A percentile compares a stretch with the other conserved stretches of the same genome.
These are phyloP conservation scores for Amauroascus verrucosus DNA, from an alignment of 2,329 filamentous ascomycete genomes.

Conservation along the genomic window DNA sequence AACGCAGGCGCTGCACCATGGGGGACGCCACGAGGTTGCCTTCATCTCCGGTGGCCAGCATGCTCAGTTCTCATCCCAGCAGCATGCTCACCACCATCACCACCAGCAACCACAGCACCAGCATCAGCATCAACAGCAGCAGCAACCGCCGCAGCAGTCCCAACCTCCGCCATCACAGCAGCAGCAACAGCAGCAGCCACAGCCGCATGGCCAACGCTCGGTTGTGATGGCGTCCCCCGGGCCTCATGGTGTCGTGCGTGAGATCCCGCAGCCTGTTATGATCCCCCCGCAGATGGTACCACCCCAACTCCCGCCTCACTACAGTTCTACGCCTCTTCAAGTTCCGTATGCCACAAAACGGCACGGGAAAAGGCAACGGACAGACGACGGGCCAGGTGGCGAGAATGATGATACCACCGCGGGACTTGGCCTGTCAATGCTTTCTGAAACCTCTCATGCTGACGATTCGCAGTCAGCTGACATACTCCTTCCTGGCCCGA, in stretches of 20 bases:
- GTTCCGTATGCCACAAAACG: constrained; percentile 22
- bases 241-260: constrained; percentile 24
- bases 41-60: constrained; percentile 27
- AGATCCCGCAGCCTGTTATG: constrained; percentile 25
- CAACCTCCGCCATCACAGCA: constrained; percentile 29
- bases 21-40: constrained; percentile 25
- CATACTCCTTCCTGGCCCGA: constrained; percentile 28
- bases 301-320: constrained; percentile 29
- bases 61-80: constrained; percentile 26
- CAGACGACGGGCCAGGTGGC: constrained; percentile 21
- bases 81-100: constrained; percentile 24
- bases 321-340: constrained; percentile 26
- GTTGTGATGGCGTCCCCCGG: constrained; percentile 26
- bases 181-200: constrained; percentile 26
- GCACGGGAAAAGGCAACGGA: constrained; percentile 28
- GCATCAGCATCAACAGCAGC: constrained; percentile 15
- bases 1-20: constrained; percentile 29
- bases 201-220: constrained; percentile 21
- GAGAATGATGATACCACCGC: constrained; percentile 22
- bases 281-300: constrained; percentile 26
- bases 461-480: constrained; percentile 27
- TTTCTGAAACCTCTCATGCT: constrained; percentile 24
- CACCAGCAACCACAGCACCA: constrained; percentile 28
- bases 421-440: constrained; percentile 27
- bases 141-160: constrained; percentile 15